Conservation (phyloP, 371 early-diverging fungal species). For the Rhizoclosmatium hyalinum region DNA sequence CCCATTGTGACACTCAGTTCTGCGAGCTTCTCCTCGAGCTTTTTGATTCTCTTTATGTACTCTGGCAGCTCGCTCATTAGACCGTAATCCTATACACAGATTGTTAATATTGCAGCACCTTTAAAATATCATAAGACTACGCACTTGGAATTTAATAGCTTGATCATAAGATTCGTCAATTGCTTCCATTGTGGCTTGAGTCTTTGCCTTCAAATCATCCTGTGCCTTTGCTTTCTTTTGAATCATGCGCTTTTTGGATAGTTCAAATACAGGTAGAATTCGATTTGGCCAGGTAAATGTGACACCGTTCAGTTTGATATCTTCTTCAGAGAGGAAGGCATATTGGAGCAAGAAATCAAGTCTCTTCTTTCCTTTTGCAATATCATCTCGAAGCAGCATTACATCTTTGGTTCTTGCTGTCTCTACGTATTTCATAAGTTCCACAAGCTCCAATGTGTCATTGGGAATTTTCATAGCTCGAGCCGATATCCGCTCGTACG, state of each 20-base stretch:
- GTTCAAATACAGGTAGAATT: slow-evolving; percentile 61
- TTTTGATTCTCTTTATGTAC: slow-evolving; percentile 56
- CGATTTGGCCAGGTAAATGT: slow-evolving; percentile 64
- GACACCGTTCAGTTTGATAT: slow-evolving; percentile 62
- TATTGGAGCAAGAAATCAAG: slow-evolving; percentile 62
- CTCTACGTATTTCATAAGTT: slow-evolving; percentile 63
- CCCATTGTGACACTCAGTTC: slow-evolving; percentile 48
- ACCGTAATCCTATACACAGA: slow-evolving; percentile 50
- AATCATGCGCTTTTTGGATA: slow-evolving; percentile 55
- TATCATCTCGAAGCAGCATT: slow-evolving; percentile 55
- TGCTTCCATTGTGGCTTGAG: slow-evolving; percentile 49
- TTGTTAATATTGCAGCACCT: not conserved
- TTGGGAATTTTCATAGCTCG: slow-evolving; percentile 61
- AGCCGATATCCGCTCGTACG: slow-evolving; percentile 60
- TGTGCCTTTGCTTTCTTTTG: slow-evolving; percentile 62
- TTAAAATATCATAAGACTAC: not conserved
- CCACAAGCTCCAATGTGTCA: slow-evolving; percentile 64
- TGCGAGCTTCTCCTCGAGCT: slow-evolving; percentile 49
- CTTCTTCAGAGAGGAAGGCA: slow-evolving; percentile 63
- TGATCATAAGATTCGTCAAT: slow-evolving; percentile 57
- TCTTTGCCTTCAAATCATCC: slow-evolving; percentile 60
- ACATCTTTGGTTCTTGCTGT: slow-evolving; percentile 53
- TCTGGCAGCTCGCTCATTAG: slow-evolving; percentile 60
- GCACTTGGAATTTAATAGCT: slow-evolving; percentile 54
- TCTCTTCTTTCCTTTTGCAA: slow-evolving; percentile 55